Evolutionary conservation across 108 stramenopile genomes (phyloP).

Genomic region (Cyclotella choctawhatcheeana): DNA sequence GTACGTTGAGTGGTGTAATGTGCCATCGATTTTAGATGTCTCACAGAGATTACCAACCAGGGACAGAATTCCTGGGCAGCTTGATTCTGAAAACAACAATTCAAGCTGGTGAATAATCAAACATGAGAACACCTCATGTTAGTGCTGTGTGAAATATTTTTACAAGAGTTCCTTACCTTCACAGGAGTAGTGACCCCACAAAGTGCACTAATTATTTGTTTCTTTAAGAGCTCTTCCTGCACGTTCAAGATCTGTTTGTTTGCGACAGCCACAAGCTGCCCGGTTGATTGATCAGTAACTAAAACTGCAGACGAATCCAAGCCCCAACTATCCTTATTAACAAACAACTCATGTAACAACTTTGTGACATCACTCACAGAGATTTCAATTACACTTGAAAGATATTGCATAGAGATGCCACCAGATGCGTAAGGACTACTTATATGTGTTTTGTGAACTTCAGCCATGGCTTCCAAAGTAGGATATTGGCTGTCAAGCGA

Average conservation of each 20-base stretch:
- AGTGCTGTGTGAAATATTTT: no score
- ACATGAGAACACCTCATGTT: no score
- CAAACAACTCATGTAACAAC: conserved; percentile 3
- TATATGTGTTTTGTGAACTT: background rate
- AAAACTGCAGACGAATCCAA: background rate
- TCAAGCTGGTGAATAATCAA: no score
- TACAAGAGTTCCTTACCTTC: no score
- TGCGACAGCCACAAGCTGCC: background rate
- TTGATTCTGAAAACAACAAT: no score
- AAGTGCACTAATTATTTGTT: conserved; percentile 4
- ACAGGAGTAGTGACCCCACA: background rate
- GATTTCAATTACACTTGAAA: conserved; percentile 5
- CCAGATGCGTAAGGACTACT: background rate
- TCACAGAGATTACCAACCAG: background rate
- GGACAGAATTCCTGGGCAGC: no score
- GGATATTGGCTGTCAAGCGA: no score
- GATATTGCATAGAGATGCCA: background rate
- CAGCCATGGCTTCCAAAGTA: background rate
- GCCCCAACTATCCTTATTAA: background rate
- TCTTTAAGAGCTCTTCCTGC: background rate
- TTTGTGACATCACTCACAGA: background rate
- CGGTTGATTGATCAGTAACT: background rate
- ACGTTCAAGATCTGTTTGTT: background rate
- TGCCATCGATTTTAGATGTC: background rate
- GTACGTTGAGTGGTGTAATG: background rate